These are phyloP conservation scores for Candida quercuum DNA, from an alignment of 805 yeast species.

Conservation along the genomic window DNA sequence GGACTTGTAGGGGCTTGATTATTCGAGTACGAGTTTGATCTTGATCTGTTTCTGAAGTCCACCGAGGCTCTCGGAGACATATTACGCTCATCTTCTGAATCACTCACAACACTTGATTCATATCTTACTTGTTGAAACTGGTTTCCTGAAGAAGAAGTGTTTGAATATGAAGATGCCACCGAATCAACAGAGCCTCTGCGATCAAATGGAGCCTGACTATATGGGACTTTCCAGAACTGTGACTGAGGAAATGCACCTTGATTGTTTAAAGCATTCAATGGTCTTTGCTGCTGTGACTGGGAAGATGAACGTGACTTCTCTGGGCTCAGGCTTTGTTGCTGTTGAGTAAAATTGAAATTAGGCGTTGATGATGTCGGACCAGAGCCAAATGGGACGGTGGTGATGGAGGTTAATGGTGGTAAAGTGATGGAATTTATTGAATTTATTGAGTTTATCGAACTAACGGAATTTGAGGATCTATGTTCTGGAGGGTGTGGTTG, in stretches of 20 bases:
- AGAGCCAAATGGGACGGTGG: neutral
- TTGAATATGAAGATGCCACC: constrained; percentile 11
- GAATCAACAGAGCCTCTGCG: constrained; percentile 24
- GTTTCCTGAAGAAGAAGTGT: too few species aligned
- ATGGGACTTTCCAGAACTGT: constrained; percentile 25
- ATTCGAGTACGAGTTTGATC: constrained; percentile 13
- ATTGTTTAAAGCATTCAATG: too few species aligned
- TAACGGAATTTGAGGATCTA: constrained; percentile 7
- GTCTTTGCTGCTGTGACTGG: too few species aligned
- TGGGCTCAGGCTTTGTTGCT: constrained; percentile 2
- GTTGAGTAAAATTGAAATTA: neutral
- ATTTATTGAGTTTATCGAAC: constrained; percentile 3
- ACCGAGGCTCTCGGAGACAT: constrained; percentile 19
- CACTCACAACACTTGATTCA: constrained; percentile 21
- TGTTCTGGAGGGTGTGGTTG: constrained; percentile 1
- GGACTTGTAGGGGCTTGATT: constrained; percentile 18
- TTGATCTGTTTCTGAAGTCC: constrained; percentile 14
- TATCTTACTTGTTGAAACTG: constrained; percentile 8
- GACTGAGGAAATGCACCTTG: neutral
- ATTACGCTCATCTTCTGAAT: constrained; percentile 23
- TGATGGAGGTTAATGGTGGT: constrained; percentile 9
- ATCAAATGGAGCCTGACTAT: constrained; percentile 22
- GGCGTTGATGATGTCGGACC: neutral
- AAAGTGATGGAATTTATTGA: constrained; percentile 2
- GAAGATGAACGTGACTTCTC: constrained; percentile 1